Base-by-base conservation (phyloP, 2,329 filamentous ascomycete genomes). In the Xylariaceae sp. region DNA sequence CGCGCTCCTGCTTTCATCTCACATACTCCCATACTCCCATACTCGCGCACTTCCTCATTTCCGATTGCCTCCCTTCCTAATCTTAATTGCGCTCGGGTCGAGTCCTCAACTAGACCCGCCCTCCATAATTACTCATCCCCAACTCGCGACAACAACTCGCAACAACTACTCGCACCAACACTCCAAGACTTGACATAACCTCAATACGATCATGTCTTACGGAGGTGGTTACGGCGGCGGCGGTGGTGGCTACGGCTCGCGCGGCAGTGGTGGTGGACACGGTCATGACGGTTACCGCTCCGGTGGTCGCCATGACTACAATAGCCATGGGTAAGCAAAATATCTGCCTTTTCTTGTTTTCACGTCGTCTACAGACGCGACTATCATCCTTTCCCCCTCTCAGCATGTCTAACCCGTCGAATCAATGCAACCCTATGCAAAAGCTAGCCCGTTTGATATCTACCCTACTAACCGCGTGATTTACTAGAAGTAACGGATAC, bases 171-270 rank as follows among this genome's bases (percentile, higher is more conserved):
- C 19, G 19, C 19, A 19, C 19, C 19, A 19, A 19, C 19, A 12
- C 12, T 11, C 43, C 29, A 47, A 49, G 11, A 39, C 41, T 19
- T 42, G 32, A 26, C 29, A 34, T 49, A 53, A 51, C 50, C 62
- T 61, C 56, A 57, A 58, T 58, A 66, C 68, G 43, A 45, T 9
- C 70, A 89, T 89, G 86, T 88, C 86, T 74, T 88, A 89, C 82
- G 80, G 83, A 67, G 79, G 74, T 61, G 70, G 69, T 62, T 71
- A 74, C 62, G 73, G 76, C 60, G 76, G 77, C 62, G 73, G 76
- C 60, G 76, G 77, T 61, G 74, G 79, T 61, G 71, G 74, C 34
- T 59, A 59, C 51, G 31, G 56, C 39, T 59, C 56, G 27, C 56
- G 55, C 48, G 53, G 58, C 43, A 48, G 53, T 32, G 74, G 72